Base-by-base conservation (phyloP, 352 stramenopile genomes). In the Hyaloperonospora brassicae region DNA sequence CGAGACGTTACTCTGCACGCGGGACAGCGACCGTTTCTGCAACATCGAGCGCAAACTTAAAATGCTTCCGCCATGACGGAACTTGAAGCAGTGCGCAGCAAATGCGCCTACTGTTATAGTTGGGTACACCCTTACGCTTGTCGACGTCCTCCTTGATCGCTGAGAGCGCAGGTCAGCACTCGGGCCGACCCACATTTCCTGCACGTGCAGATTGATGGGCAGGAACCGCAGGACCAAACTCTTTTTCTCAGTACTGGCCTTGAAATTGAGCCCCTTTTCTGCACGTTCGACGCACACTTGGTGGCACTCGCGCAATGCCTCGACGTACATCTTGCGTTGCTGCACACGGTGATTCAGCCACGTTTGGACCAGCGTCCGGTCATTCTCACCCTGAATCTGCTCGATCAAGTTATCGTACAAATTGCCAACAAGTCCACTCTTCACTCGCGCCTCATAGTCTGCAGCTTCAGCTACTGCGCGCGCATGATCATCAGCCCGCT, bases 371-470 rank as follows among this genome's bases (percentile, higher is more conserved):
- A 91, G 66, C 0, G 70, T 75, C 35, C 87, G 76, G 22, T 88
- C 76, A 47, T 89, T 89, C 52, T 89, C 79, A 12, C 75, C 75
- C 57, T 84, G 82, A 38, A 93, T 90, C 54, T 93, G 83, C 52
- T 93, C 80, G 30, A 93, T 93, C 34, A 90, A 61, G 45, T 90
- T 90, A 70, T 89, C 79, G 52, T 87, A 93, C 8, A 85, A 41
- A 27, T 73, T 74, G 21, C 61, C 68, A 14, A 84, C 61, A 36
- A 91, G 56, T 12, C 77, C 81, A 34, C 62, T 83, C 41, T 81
- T 85, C 54, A 73, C 79, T 51, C 75, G 83, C 5, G 81, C 68
- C 23, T 88, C 76, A 54, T 84, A 92, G 12, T 47, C 69, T 10
- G 48, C 50, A 9, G 85, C 66, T 45, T 89, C 75, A 12, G 60